Evolutionary conservation across 495 filamentous ascomycete species (phyloP).

Genomic region (Penicillium tannophilum): DNA sequence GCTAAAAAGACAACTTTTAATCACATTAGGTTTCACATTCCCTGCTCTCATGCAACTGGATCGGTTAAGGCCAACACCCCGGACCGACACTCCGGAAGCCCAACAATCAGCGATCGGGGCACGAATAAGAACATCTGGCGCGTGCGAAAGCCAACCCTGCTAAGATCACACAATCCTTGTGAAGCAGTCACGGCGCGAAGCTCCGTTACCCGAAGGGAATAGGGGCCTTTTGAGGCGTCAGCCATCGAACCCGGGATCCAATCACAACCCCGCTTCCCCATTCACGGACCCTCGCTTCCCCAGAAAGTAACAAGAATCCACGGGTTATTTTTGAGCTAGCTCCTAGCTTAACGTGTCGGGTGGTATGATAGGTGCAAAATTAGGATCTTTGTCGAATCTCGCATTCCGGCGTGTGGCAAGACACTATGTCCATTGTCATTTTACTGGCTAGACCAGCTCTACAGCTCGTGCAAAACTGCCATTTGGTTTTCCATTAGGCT

Average conservation of each 20-base stretch:
- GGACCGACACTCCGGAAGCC: constrained; percentile 1
- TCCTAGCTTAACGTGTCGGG: background rate
- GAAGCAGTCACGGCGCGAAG: constrained; percentile 3
- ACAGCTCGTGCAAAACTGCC: background rate
- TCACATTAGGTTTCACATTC: background rate
- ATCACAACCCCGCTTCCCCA: constrained; percentile 12
- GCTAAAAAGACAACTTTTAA: background rate
- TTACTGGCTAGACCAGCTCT: constrained; percentile 6
- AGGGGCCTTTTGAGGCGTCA: constrained; percentile 8
- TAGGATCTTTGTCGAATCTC: background rate
- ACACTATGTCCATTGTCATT: background rate
- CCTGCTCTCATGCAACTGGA: background rate
- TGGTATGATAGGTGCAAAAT: constrained; percentile 27
- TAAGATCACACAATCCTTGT: background rate
- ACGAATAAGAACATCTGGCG: background rate
- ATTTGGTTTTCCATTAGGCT: background rate
- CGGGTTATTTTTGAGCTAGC: background rate
- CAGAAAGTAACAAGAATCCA: constrained; percentile 8
- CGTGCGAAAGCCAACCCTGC: background rate
- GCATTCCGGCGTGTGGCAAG: constrained; percentile 15
- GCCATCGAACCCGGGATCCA: constrained; percentile 9
- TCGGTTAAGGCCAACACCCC: constrained; percentile 13
- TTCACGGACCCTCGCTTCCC: constrained; percentile 13
- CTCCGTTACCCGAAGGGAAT: constrained; percentile 15
- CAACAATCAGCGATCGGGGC: no score